Percentiles rank a stretch among this genome's conserved stretches.
Evolutionary conservation across 2,329 filamentous ascomycete genomes (phyloP).

Genomic region (Colletotrichum sp.): DNA sequence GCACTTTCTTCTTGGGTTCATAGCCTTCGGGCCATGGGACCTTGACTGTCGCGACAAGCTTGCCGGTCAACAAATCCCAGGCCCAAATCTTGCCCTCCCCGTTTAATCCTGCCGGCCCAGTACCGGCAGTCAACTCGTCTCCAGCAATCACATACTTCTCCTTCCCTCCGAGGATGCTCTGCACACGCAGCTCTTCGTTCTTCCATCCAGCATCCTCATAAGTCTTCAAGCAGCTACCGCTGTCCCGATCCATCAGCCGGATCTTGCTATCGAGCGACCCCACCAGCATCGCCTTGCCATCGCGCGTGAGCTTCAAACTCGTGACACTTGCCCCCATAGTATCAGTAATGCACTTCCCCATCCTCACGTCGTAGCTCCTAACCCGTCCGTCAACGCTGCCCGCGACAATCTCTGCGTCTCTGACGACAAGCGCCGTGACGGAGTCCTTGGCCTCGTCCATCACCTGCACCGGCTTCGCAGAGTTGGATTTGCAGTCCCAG

Average conservation of each 20-base stretch:
- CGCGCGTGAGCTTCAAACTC: slow-evolving; percentile 71
- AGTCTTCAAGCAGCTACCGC: slow-evolving; percentile 74
- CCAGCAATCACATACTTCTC: slow-evolving; percentile 83
- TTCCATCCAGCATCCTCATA: slow-evolving; percentile 64
- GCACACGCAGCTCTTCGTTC: slow-evolving; percentile 76
- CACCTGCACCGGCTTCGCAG: slow-evolving; percentile 71
- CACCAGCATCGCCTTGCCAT: slow-evolving; percentile 77
- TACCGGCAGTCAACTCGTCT: slow-evolving; percentile 64
- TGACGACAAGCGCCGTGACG: slow-evolving; percentile 56
- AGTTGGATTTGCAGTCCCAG: slow-evolving; percentile 69
- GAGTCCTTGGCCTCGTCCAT: slow-evolving; percentile 76
- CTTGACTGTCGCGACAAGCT: slow-evolving; percentile 65
- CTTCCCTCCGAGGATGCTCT: slow-evolving; percentile 74
- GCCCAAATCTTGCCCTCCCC: slow-evolving; percentile 70
- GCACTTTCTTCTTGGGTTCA: slow-evolving; percentile 53
- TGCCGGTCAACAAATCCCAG: slow-evolving; percentile 84
- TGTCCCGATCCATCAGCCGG: slow-evolving; percentile 79
- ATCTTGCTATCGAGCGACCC: slow-evolving; percentile 78
- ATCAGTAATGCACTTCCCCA: slow-evolving; percentile 73
- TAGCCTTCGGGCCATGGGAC: slow-evolving; percentile 60
- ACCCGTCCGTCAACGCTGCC: slow-evolving; percentile 87
- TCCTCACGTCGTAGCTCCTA: slow-evolving; percentile 81
- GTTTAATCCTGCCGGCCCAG: slow-evolving; percentile 25
- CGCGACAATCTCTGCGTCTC: slow-evolving; percentile 65
- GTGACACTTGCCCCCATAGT: slow-evolving; percentile 76